Conservation (phyloP, 2,329 filamentous ascomycete species). For the Neocucurbitaria cava region DNA sequence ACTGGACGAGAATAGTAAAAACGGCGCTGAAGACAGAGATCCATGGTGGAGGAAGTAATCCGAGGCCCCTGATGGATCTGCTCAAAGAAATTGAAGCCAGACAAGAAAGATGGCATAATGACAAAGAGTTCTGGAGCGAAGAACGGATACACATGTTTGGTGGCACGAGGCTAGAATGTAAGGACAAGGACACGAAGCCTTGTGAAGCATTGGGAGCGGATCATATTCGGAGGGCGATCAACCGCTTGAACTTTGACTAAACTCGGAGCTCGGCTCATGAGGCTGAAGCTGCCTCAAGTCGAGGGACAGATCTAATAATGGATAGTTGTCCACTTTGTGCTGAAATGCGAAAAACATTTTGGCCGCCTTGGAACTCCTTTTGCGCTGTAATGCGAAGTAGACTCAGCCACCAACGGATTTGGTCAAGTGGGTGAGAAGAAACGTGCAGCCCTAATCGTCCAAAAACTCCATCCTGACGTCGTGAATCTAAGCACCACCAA, state of each 20-base stretch:
- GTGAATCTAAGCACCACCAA: too few species aligned
- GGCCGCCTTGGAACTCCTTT: too few species aligned
- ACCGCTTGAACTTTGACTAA: slow-evolving; percentile 21
- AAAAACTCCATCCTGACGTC: too few species aligned
- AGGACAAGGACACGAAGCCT: not conserved
- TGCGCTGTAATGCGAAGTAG: too few species aligned
- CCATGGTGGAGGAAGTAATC: slow-evolving; percentile 44
- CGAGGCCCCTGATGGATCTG: slow-evolving; percentile 41
- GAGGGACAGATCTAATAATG: too few species aligned
- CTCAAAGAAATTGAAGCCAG: slow-evolving; percentile 50
- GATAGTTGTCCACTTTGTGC: too few species aligned
- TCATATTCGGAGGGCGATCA: slow-evolving; percentile 20
- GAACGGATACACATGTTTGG: slow-evolving; percentile 33
- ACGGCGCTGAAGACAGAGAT: slow-evolving; percentile 56
- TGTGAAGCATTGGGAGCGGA: slow-evolving; percentile 24
- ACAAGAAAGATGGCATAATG: slow-evolving; percentile 52
- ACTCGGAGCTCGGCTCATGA: not conserved
- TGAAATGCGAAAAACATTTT: too few species aligned
- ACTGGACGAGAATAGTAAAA: slow-evolving; percentile 55
- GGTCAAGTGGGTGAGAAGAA: too few species aligned
- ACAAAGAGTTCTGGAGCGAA: slow-evolving; percentile 14
- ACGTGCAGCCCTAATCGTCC: too few species aligned
- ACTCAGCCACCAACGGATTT: too few species aligned
- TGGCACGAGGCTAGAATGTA: slow-evolving; percentile 8
- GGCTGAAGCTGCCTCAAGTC: not conserved